Base-by-base conservation (phyloP, 352 stramenopile genomes). In the Salisapilia sapeloensis region DNA sequence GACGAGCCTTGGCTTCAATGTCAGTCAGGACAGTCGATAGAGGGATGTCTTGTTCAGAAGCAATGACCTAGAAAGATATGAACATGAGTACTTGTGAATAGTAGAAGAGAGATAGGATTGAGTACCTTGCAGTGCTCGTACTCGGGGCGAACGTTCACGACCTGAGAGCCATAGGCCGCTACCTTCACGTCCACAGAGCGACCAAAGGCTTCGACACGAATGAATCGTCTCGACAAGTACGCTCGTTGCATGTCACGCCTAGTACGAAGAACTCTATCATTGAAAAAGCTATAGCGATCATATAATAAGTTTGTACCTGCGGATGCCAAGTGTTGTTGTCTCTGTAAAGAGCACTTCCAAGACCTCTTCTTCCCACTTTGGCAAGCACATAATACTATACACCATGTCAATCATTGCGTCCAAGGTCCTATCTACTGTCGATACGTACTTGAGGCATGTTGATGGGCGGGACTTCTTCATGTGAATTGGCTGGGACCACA, bases 391-490 rank as follows among this genome's bases (percentile, higher is more conserved):
- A 38, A 92, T 56, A 42, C 77, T 87, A 40, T 19, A 20, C 2
- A 41, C 19, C 17, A 9, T 4, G 4, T 33, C 22, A 2, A 30
- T 27, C 6, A 22, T 16, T 18, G 17, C 21, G 26, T 21, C 3
- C 10, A 18, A 16, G 14, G 21, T 34, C 8, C 17, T 29, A 33
- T 9, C 16, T 12, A 31, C 18, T 0, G 32, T 4, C 40, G 11
- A 33, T 14, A 29, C 29, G 11, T 44, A 84, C 67, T 60, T 80
- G 27, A 95, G 51, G 17, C 77, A 66, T 14, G 78, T 50, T 1
- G 50, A 80, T 4, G 75, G 70, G 0, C 80, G 66, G 17, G 72
- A 78, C 51, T 95, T 95, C 56, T 95, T 95, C 83, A 95, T 95
- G 24, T 85, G 60, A 44, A 92, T 90, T 21, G 72, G 57, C 35